These are phyloP conservation scores for Boletus vermiculosoides DNA, from an alignment of 768 basidiomycete genomes.

Conservation along the genomic window DNA sequence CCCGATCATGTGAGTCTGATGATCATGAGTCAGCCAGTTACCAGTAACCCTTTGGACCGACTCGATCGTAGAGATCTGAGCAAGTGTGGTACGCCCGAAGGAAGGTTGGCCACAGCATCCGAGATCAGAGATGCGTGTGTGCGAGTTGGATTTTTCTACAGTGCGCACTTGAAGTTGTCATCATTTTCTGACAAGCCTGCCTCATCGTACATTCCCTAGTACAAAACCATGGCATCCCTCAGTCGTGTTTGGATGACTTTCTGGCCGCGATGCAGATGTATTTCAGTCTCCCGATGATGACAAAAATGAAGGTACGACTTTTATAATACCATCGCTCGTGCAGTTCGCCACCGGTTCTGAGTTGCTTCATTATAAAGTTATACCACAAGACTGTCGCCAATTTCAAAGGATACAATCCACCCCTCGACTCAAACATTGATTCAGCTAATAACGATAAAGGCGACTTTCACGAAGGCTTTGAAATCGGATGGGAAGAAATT, in stretches of 20 bases:
- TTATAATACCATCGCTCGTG: background rate
- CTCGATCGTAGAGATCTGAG: constrained; percentile 19
- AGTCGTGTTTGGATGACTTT: constrained; percentile 43
- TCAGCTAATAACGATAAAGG: constrained; percentile 63
- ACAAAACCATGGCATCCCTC: constrained; percentile 71
- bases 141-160: constrained; percentile 83
- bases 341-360: background rate
- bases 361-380: constrained; percentile 41
- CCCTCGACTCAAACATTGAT: constrained; percentile 73
- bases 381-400: constrained; percentile 64
- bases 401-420: constrained; percentile 75
- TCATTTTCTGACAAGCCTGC: background rate
- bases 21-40: background rate
- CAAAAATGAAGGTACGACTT: constrained; percentile 60
- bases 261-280: constrained; percentile 55
- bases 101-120: constrained; percentile 47
- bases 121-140: constrained; percentile 75
- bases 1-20: constrained; percentile 26
- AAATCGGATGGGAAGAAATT: constrained; percentile 71
- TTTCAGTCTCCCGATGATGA: constrained; percentile 60
- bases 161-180: constrained; percentile 37
- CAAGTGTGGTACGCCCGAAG: constrained; percentile 21
- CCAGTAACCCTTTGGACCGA: background rate
- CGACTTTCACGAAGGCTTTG: constrained; percentile 90
- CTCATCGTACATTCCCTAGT: constrained; percentile 43